Evolutionary conservation across 306 rosid genomes (phyloP).

Genomic region (Quercus alba): DNA sequence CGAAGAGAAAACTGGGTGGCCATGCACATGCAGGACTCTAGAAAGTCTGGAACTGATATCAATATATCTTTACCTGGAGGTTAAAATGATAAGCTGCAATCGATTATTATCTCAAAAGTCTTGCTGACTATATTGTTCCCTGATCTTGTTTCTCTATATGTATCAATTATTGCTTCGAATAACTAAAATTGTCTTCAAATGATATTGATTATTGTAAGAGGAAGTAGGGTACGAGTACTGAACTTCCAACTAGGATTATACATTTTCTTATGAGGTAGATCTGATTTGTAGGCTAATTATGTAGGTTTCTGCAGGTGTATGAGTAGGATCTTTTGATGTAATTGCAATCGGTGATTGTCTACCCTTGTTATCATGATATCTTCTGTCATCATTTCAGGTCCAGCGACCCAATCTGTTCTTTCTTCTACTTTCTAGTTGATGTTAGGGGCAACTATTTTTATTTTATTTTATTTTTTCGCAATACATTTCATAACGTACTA

Average conservation of each 20-base stretch:
- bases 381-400: too few species aligned
- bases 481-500: too few species aligned
- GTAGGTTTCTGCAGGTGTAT: constrained; percentile 41
- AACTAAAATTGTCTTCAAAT: constrained; percentile 25
- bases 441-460: too few species aligned
- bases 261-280: constrained; percentile 40
- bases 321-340: constrained; percentile 52
- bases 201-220: constrained; percentile 17
- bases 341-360: constrained; percentile 11
- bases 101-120: background rate
- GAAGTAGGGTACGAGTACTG: constrained; percentile 35
- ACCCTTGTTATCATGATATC: too few species aligned
- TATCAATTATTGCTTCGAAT: constrained; percentile 32
- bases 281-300: constrained; percentile 60
- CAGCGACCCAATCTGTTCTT: too few species aligned
- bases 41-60: constrained; percentile 70
- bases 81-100: constrained; percentile 10
- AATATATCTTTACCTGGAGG: constrained; percentile 76
- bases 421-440: too few species aligned
- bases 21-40: constrained; percentile 65
- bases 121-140: constrained; percentile 38
- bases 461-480: too few species aligned
- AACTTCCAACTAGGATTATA: constrained; percentile 35
- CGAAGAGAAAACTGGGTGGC: constrained; percentile 75
- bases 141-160: constrained; percentile 24